phyloP scores from a whole-genome alignment of 495 filamentous ascomycete species.

The Entonaema liquescens region DNA sequence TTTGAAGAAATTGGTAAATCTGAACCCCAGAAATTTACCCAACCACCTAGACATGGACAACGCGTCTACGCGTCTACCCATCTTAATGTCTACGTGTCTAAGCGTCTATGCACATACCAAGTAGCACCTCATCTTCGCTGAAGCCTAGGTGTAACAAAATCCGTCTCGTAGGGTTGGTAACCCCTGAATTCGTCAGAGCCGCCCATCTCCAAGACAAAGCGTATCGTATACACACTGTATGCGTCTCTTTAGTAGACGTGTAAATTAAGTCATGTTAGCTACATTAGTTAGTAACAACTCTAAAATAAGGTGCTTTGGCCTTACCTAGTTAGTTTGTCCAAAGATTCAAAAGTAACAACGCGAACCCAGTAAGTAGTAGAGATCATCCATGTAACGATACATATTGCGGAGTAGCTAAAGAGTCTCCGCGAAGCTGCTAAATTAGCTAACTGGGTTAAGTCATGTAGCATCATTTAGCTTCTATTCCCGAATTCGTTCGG shows the following conservation, averaged over 20 bases:
- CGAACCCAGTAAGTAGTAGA: constrained; percentile 9
- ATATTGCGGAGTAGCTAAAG: constrained; percentile 13
- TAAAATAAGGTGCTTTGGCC: not conserved
- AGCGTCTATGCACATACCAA: too few relatives aligned
- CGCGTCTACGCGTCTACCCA: not conserved
- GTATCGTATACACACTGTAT: constrained; percentile 1
- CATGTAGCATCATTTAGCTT: constrained; percentile 4
- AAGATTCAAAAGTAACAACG: not conserved
- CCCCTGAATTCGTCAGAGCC: constrained; percentile 1
- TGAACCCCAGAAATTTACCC: not conserved
- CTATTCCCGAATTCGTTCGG: constrained; percentile 20
- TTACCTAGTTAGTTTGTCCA: not conserved
- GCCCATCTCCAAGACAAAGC: not conserved
- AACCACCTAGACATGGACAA: not conserved
- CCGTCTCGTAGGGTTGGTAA: not conserved
- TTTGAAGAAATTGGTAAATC: not conserved
- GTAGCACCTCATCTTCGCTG: not conserved
- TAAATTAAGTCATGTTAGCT: not conserved
- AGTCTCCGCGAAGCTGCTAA: constrained; percentile 24
- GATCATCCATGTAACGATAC: constrained; percentile 14
- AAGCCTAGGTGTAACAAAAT: not conserved
- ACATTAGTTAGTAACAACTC: not conserved
- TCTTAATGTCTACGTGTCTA: not conserved
- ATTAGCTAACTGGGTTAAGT: constrained; percentile 26
- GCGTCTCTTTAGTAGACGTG: not conserved